Evolutionary conservation across 2,329 filamentous ascomycete species (phyloP).

Genomic region (Alternaria consortialis): DNA sequence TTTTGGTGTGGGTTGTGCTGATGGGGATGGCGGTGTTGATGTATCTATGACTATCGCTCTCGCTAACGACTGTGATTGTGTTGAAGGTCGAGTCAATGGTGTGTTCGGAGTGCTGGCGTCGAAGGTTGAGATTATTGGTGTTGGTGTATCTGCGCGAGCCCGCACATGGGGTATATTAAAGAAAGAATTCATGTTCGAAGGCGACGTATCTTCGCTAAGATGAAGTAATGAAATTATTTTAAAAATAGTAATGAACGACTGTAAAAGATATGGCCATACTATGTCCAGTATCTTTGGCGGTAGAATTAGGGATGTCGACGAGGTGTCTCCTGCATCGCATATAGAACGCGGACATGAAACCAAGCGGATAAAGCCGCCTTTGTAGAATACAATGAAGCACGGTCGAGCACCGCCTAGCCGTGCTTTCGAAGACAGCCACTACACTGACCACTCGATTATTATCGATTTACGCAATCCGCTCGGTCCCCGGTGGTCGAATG

Average conservation of each 20-base stretch:
- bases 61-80: not conserved
- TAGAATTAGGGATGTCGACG: slow-evolving; percentile 3
- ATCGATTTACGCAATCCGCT: slow-evolving; percentile 8
- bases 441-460: slow-evolving; percentile 6
- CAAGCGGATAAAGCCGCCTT: slow-evolving; percentile 6
- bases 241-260: not conserved
- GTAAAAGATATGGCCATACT: not conserved
- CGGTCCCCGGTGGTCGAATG: slow-evolving; percentile 4
- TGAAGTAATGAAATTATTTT: not conserved
- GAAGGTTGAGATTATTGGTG: not conserved
- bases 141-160: slow-evolving; percentile 4
- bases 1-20: not conserved
- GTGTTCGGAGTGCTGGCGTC: not conserved
- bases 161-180: slow-evolving; percentile 2
- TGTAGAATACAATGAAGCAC: slow-evolving; percentile 13
- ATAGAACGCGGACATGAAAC: slow-evolving; percentile 7
- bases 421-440: slow-evolving; percentile 1
- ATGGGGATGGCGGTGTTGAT: not conserved
- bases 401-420: slow-evolving; percentile 1
- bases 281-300: not conserved
- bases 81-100: not conserved
- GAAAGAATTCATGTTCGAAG: slow-evolving; percentile 9
- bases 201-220: not conserved
- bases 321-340: slow-evolving; percentile 1
- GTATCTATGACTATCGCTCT: not conserved